A percentile compares a stretch with the other conserved stretches of the same genome.
These are phyloP conservation scores for Hymenoscyphus scutula DNA, from an alignment of 2,329 filamentous ascomycete genomes.

Conservation along the genomic window DNA sequence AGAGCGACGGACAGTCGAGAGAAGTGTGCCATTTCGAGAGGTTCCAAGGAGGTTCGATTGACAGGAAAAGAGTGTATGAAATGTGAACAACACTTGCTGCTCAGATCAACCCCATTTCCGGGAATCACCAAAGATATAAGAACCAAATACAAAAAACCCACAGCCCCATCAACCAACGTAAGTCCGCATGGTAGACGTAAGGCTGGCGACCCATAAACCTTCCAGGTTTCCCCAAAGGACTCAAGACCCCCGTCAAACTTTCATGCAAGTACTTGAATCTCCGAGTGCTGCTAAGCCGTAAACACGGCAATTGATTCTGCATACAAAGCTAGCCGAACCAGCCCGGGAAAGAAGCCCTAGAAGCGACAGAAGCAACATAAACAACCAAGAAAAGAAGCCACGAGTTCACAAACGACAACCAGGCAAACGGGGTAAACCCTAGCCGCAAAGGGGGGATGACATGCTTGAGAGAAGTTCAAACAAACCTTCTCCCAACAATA, in stretches of 20 bases:
- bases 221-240: neutral
- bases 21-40: neutral
- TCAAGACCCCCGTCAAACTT: neutral
- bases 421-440: neutral
- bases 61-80: neutral
- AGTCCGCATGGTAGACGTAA: neutral
- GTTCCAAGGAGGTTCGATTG: neutral
- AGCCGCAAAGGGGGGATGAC: neutral
- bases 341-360: too few relatives aligned
- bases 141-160: neutral
- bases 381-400: too few relatives aligned
- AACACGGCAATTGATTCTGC: neutral
- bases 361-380: too few relatives aligned
- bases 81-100: neutral
- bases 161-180: neutral
- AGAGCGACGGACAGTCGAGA: neutral
- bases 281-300: neutral
- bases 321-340: too few relatives aligned
- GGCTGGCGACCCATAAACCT: neutral
- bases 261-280: neutral
- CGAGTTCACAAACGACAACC: neutral
- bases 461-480: neutral
- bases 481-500: neutral
- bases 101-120: neutral
- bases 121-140: neutral